Conservation (phyloP, 805 yeast species). For the Ascoidea tarda region DNA sequence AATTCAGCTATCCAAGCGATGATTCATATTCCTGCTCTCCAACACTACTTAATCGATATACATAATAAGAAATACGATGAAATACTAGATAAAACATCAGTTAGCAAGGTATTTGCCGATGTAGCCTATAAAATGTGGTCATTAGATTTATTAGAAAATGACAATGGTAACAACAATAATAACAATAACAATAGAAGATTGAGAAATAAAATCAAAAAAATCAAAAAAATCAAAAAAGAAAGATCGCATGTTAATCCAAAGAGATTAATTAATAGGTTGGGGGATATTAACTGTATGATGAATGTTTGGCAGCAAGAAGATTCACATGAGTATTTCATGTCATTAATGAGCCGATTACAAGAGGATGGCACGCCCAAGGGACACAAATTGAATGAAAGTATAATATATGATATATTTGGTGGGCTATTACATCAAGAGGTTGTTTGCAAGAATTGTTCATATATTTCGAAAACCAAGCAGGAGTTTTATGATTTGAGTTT, state of each 20-base stretch:
- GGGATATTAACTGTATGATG: constrained; percentile 91
- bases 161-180: background rate
- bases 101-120: constrained; percentile 53
- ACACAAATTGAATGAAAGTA: constrained; percentile 63
- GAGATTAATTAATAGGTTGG: constrained; percentile 52
- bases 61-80: constrained; percentile 31
- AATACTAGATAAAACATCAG: constrained; percentile 38
- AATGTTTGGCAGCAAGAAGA: constrained; percentile 97
- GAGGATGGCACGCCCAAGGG: constrained; percentile 91
- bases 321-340: constrained; percentile 94
- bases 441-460: constrained; percentile 70
- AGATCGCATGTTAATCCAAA: constrained; percentile 57
- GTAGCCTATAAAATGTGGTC: constrained; percentile 58
- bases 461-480: constrained; percentile 76
- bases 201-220: background rate
- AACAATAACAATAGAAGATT: constrained; percentile 7
- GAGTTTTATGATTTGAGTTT: constrained; percentile 88
- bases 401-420: constrained; percentile 88
- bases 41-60: constrained; percentile 66
- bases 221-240: constrained; percentile 9
- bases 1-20: constrained; percentile 89
- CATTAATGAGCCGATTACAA: constrained; percentile 72
- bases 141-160: constrained; percentile 16
- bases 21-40: constrained; percentile 82
- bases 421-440: constrained; percentile 79